phyloP scores from a whole-genome alignment of 2,329 filamentous ascomycete species.

The Neofusicoccum sp. region DNA sequence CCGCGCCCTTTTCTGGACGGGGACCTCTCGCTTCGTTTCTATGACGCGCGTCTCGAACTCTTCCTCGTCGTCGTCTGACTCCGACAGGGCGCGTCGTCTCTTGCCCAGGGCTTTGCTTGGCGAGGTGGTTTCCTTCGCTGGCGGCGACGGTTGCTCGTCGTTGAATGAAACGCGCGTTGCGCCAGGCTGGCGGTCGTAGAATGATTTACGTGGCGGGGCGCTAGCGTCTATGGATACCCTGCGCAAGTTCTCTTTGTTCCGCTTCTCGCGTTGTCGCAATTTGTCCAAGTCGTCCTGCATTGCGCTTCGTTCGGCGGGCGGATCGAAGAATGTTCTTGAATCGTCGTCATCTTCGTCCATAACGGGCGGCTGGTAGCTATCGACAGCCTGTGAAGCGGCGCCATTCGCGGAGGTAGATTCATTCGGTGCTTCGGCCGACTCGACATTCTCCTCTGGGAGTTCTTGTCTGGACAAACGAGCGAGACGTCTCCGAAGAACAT shows the following conservation, averaged over 20 bases:
- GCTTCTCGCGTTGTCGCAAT: conserved; percentile 21
- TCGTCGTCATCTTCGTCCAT: conserved; percentile 22
- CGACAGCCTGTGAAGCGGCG: not conserved
- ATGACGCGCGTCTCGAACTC: conserved; percentile 42
- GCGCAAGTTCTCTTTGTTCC: conserved; percentile 18
- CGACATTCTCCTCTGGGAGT: not conserved
- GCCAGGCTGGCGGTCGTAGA: conserved; percentile 42
- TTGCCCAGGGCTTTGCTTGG: conserved; percentile 26
- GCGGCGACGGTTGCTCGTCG: conserved; percentile 28
- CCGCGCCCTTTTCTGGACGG: conserved; percentile 24
- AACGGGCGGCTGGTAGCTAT: conserved; percentile 21
- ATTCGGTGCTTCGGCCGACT: not conserved
- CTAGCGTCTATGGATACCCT: not conserved
- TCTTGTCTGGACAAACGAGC: conserved; percentile 18
- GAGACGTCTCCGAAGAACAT: conserved; percentile 22
- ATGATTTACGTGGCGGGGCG: conserved; percentile 21
- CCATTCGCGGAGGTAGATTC: not conserved
- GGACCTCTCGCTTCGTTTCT: conserved; percentile 31
- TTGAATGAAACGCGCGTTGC: conserved; percentile 39
- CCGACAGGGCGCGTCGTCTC: conserved; percentile 27
- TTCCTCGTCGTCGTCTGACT: conserved; percentile 39
- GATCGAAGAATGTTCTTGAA: conserved; percentile 8
- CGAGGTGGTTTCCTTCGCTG: conserved; percentile 19
- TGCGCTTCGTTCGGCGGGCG: conserved; percentile 11
- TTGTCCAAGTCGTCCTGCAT: conserved; percentile 18